These are phyloP conservation scores for Neoscytalidium dimidiatum DNA, from an alignment of 2,329 filamentous ascomycete genomes.

Conservation along the genomic window DNA sequence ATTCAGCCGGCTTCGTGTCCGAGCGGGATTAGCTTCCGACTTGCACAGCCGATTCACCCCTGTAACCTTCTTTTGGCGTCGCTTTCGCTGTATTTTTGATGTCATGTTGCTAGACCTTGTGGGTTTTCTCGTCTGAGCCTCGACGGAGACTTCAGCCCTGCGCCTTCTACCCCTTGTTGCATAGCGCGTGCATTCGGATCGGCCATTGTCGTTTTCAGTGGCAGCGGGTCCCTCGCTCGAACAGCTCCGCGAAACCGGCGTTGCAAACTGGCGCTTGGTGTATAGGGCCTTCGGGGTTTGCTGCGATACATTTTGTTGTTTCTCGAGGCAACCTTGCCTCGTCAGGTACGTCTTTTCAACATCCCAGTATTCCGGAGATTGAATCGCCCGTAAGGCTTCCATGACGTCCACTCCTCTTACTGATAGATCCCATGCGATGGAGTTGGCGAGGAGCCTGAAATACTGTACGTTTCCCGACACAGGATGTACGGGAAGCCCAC, in stretches of 20 bases:
- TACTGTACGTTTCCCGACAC: neutral
- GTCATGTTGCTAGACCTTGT: neutral
- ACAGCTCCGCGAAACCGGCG: neutral
- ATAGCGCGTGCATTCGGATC: neutral
- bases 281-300: neutral
- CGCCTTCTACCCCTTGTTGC: neutral
- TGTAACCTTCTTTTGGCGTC: neutral
- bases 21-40: neutral
- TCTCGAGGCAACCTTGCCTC: neutral
- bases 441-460: neutral
- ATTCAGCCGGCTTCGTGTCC: neutral
- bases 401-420: neutral
- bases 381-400: neutral
- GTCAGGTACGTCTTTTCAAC: neutral
- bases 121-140: neutral
- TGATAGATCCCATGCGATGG: neutral
- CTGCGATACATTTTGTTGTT: neutral
- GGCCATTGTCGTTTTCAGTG: neutral
- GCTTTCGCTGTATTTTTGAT: neutral
- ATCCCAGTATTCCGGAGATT: neutral
- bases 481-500: neutral
- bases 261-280: neutral
- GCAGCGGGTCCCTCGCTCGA: neutral
- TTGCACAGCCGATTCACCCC: neutral
- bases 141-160: neutral